Evolutionary conservation across 176 grass and related monocot species (phyloP).

Genomic region (Avena insularis): DNA sequence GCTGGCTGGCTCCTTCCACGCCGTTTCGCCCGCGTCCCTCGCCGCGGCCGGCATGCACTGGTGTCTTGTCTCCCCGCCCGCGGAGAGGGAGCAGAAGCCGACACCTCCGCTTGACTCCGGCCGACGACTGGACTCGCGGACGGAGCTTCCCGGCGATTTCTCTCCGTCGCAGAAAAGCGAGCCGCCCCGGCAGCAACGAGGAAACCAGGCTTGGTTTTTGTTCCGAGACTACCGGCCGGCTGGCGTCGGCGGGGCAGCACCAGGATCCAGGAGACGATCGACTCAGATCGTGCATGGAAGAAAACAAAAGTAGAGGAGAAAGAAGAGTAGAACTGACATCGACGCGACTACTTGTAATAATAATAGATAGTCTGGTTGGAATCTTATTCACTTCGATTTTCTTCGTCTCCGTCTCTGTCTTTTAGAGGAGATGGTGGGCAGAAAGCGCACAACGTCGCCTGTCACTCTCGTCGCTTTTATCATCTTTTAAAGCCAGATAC

Average conservation of each 20-base stretch:
- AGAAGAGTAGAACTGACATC: neutral
- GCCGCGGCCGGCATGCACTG: neutral
- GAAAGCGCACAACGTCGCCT: neutral
- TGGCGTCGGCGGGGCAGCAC: neutral
- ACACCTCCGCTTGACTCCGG: conserved; percentile 6
- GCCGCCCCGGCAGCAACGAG: neutral
- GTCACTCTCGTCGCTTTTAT: neutral
- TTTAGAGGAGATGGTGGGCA: too few species aligned
- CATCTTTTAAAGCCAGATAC: neutral
- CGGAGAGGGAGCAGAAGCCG: conserved; percentile 2
- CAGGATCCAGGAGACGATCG: neutral
- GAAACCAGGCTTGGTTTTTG: neutral
- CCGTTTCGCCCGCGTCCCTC: neutral
- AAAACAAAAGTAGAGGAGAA: neutral
- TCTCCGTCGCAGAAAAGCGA: neutral
- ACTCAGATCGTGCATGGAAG: neutral
- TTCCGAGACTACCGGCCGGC: neutral
- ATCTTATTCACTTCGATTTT: neutral
- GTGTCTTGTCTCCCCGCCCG: neutral
- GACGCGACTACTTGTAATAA: neutral
- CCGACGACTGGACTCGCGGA: conserved; percentile 6
- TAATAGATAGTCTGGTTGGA: neutral
- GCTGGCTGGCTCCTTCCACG: neutral
- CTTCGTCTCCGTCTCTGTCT: too few species aligned
- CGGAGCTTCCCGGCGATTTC: conserved; percentile 28